Evolutionary conservation across 2,329 filamentous ascomycete genomes (phyloP), one percentile per base, ranked within the genome.

Genomic region (Fusarium sp.): DNA sequence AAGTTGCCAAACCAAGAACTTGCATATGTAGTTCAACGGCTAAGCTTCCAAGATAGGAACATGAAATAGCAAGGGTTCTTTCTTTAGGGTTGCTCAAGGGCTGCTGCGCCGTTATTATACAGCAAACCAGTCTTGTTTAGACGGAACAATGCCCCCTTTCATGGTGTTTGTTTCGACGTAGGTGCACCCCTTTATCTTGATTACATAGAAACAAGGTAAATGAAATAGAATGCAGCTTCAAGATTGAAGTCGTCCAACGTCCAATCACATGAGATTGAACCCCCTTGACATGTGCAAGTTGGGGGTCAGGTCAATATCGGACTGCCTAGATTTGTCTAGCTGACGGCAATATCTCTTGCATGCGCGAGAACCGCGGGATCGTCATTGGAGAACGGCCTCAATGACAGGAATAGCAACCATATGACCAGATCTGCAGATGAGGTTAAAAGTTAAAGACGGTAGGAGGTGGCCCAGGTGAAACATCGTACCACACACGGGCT

Each of bases 261-360:
- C 58, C 46, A 68, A 59, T 70, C n/a, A 40, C 20, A 45, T n/a
- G 9, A 30, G 34, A 45, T 40, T 44, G n/a, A 22, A 61, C 30
- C 34, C 40, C 51, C 65, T 57, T 52, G 55, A 27, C 42, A 57
- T 30, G 29, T 67, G 62, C 49, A 54, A 44, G 20, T 22, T 22
- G 54, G 30, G 37, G 51, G 41, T 32, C 42, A 45, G 45, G 44
- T 46, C 27, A 55, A 48, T 7, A 22, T 47, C 25, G 69, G 42
- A 53, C 55, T 70, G 57, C 61, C 66, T 61, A 46, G 65, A 16
- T 34, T 32, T 61, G n/a, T 57, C 40, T 66, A 67, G 61, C 48
- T 56, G 20, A 8, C 41, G 30, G 47, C 45, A 49, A 44, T 24
- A 24, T 30, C 30, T 60, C 54, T 30, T 37, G 30, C 20, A 48